Evolutionary conservation across 1,284 basidiomycete species (phyloP).

Genomic region (Rhodotorula sp.): DNA sequence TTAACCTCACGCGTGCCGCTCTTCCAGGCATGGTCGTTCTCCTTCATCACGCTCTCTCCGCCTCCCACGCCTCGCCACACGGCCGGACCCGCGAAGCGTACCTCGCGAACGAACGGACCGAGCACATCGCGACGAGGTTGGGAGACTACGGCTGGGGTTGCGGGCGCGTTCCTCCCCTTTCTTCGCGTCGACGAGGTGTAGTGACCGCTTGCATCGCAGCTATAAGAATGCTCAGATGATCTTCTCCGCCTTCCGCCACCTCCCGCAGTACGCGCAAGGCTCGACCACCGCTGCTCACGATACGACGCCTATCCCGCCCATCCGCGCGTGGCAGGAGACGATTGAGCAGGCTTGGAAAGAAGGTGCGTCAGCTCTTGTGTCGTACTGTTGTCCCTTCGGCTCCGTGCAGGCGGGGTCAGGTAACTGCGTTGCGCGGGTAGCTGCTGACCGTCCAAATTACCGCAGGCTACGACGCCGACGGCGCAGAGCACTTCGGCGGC

Average conservation of each 20-base stretch:
- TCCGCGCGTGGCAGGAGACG: constrained; percentile 40
- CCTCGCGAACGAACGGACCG: constrained; percentile 14
- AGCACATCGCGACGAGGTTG: constrained; percentile 34
- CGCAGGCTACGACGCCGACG: constrained; percentile 42
- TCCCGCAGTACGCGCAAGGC: constrained; percentile 21
- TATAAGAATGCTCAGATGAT: constrained; percentile 46
- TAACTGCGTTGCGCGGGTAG: too few relatives aligned
- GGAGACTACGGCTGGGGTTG: constrained; percentile 40
- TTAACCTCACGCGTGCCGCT: not conserved
- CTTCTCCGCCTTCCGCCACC: constrained; percentile 37
- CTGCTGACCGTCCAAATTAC: too few relatives aligned
- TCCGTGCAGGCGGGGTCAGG: not conserved
- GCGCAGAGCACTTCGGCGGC: constrained; percentile 39
- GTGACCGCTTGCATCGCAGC: not conserved
- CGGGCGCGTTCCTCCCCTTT: constrained; percentile 16
- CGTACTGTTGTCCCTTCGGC: not conserved
- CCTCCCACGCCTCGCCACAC: constrained; percentile 11
- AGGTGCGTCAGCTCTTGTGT: constrained; percentile 11
- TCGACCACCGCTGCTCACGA: not conserved
- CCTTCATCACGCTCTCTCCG: not conserved
- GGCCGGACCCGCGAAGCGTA: constrained; percentile 22
- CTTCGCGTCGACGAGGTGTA: not conserved
- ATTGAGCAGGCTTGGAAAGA: constrained; percentile 43
- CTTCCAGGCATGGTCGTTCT: constrained; percentile 17
- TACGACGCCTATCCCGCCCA: constrained; percentile 39